Base-by-base conservation (phyloP, 306 rosid genomes). In the Trifolium repens region DNA sequence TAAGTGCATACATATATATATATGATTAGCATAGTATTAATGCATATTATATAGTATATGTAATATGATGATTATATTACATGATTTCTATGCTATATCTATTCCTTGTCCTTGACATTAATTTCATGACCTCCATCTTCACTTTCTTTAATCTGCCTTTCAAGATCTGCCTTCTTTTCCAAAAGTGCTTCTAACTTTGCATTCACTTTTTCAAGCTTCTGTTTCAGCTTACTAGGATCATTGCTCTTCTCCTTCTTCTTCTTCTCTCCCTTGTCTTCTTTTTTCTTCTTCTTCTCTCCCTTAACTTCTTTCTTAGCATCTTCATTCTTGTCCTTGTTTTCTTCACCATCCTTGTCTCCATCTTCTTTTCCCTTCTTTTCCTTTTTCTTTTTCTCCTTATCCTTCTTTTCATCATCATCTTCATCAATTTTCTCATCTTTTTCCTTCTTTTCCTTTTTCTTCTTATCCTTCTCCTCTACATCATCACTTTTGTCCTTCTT, bases 71-170 rank as follows among this genome's bases (percentile, higher is more conserved):
- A 16, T 37, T 34, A 22, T 22, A 22, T 22, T 22, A 22, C 24
- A 22, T 8, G 22, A 65, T 7, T 10, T 34, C 70, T 72, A 32
- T 19, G 12, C 74, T 72, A 42, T 19, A 58, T 69, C 26, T 66
- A 68, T 39, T 62, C 50, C 57, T 73, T 62, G 49, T 70, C 54
- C 70, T 72, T 73, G 78, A 74, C 84, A 7, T 26, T 58, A 16
- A 67, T 74, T 13, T 30, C 53, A 12, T 17, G 58, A 57, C 58
- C 69, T 53, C 46, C 78, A 34, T 40, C 77, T 82, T 88, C 88
- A 1, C 79, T 82, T 80, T 84, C 92, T 79, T 80, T 86, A 65
- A 92, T 90, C 85, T 90, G 91, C 78, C 62, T 76, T 44, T 72
- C 54, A 49, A 87, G 74, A 3, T 87, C 87, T 35, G 81, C 87